Evolutionary conservation across 1,284 basidiomycete genomes (phyloP), one percentile per base, ranked within the genome.

Genomic region (Farysia itapuensis): DNA sequence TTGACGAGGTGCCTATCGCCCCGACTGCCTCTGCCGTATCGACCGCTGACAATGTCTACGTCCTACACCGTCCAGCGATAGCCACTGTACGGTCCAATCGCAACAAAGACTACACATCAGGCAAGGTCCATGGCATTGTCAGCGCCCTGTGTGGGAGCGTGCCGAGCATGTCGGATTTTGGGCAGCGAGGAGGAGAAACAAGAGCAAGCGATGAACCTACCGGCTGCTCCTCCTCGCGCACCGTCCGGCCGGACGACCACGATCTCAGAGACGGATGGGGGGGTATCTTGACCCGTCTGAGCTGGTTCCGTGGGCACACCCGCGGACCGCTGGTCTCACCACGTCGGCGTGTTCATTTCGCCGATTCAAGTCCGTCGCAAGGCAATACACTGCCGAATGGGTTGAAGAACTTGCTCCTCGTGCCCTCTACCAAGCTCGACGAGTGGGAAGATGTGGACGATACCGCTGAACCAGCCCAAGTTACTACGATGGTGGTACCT

Each of bases 361-460:
- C 24, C 3, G 20, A 37, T 20, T 16, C n/a, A 16, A 15, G n/a
- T 28, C 26, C 26, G n/a, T n/a, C 26, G n/a, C 9, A 9, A 28
- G n/a, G n/a, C 11, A 28, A 28, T n/a, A 28, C 9, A 28, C 9
- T n/a, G 9, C 26, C 11, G n/a, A 28, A 28, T 28, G n/a, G 26
- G 9, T 28, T 28, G 11, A 28, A 28, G 26, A 28, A n/a, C 26
- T 28, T 28, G 26, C n/a, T 11, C n/a, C 26, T 28, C 26, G 26
- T 28, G 12, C 31, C 8, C 12, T 18, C 31, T 15, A 9, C 12
- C 31, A 9, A 9, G 31, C 31, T 33, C 5, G 51, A 40, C 18
- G 57, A 50, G n/a, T 61, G 57, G 57, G 51, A 61, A 22, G 57
- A 61, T 19, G 24, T 61, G 21, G 12, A n/a, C 21, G 15, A n/a